These are phyloP conservation scores for Rosa lucieae DNA, from an alignment of 306 rosid genomes.

Conservation along the genomic window DNA sequence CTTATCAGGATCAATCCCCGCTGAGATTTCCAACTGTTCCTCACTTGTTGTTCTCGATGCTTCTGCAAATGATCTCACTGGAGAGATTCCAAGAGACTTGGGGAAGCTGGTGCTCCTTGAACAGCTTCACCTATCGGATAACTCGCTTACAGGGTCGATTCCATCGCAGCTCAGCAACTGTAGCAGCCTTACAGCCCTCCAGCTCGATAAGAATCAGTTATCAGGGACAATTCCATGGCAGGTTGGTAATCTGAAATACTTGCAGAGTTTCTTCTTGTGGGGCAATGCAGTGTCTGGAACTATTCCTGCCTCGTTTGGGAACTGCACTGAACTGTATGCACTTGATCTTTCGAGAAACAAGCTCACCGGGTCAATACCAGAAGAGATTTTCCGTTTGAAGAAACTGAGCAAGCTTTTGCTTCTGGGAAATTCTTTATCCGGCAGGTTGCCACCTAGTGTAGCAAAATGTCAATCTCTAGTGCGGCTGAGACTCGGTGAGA, in stretches of 20 bases:
- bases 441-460: slow-evolving; percentile 62
- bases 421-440: slow-evolving; percentile 84
- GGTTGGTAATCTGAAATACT: slow-evolving; percentile 61
- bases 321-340: slow-evolving; percentile 85
- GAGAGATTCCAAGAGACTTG: slow-evolving; percentile 69
- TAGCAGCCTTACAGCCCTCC: slow-evolving; percentile 79
- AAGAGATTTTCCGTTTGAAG: slow-evolving; percentile 85
- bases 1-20: slow-evolving; percentile 71
- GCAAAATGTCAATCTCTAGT: slow-evolving; percentile 78
- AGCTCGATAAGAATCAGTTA: slow-evolving; percentile 89
- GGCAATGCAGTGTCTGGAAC: slow-evolving; percentile 85
- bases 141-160: slow-evolving; percentile 60
- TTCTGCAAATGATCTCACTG: slow-evolving; percentile 76
- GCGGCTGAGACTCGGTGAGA: slow-evolving; percentile 89
- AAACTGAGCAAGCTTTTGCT: slow-evolving; percentile 93
- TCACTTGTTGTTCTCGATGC: slow-evolving; percentile 78
- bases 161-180: slow-evolving; percentile 91
- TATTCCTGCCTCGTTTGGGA: slow-evolving; percentile 82
- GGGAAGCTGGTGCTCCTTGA: slow-evolving; percentile 80
- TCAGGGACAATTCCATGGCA: slow-evolving; percentile 88
- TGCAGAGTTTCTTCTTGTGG: slow-evolving; percentile 91
- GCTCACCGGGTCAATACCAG: slow-evolving; percentile 86
- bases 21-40: slow-evolving; percentile 81
- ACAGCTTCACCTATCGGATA: slow-evolving; percentile 90
- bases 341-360: slow-evolving; percentile 97